These are phyloP conservation scores for Mucuna pruriens DNA, from an alignment of 306 rosid species.

Conservation along the genomic window DNA sequence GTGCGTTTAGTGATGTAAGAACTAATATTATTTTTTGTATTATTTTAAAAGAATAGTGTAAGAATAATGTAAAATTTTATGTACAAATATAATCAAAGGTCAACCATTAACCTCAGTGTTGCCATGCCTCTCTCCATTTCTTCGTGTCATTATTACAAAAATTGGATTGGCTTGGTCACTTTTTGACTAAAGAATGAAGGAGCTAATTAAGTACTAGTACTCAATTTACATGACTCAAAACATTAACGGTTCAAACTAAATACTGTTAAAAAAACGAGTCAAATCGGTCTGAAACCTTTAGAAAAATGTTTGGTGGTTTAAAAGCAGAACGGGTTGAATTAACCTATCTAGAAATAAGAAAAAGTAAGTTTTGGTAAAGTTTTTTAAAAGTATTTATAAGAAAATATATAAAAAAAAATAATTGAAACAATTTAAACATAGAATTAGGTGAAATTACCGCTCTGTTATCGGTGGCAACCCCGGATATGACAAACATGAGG, in stretches of 20 bases:
- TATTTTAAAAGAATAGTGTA: neutral
- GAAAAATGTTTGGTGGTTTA: too few species aligned
- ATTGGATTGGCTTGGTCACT: neutral
- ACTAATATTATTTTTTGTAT: neutral
- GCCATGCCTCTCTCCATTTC: slow-evolving; percentile 6
- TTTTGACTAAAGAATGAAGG: neutral
- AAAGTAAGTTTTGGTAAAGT: too few species aligned
- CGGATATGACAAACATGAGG: slow-evolving; percentile 83
- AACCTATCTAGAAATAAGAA: too few species aligned
- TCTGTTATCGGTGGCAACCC: slow-evolving; percentile 81
- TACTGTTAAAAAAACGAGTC: neutral
- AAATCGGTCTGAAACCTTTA: neutral
- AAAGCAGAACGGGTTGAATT: too few species aligned
- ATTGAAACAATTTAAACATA: too few species aligned
- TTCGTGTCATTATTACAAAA: neutral
- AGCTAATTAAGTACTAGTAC: neutral
- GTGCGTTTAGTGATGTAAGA: neutral
- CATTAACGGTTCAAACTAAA: neutral
- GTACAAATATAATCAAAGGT: neutral
- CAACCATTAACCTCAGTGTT: slow-evolving; percentile 8
- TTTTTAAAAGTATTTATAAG: too few species aligned
- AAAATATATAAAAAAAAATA: too few species aligned
- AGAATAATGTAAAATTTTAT: neutral
- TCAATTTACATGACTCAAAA: neutral
- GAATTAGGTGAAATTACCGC: slow-evolving; percentile 52